phyloP scores from a whole-genome alignment of 306 rosid species.

The Trifolium subterraneum region DNA sequence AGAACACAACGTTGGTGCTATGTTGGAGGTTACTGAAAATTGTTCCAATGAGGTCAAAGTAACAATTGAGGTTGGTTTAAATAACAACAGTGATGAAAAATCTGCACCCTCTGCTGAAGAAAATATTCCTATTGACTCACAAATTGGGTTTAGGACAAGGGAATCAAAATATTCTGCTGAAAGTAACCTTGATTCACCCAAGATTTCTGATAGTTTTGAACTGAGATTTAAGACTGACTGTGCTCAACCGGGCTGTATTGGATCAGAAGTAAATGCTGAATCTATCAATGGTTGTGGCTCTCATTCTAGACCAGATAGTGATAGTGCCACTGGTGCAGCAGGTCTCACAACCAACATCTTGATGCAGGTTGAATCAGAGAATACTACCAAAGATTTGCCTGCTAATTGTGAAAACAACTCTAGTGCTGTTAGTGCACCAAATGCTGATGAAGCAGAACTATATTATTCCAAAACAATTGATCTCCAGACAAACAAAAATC shows the following conservation, averaged over 20 bases:
- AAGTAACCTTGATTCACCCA: constrained; percentile 31
- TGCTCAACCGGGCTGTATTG: constrained; percentile 30
- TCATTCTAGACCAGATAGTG: constrained; percentile 30
- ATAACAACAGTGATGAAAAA: constrained; percentile 39
- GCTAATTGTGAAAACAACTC: constrained; percentile 34
- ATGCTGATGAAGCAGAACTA: constrained; percentile 35
- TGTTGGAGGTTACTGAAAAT: constrained; percentile 40
- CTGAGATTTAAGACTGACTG: constrained; percentile 31
- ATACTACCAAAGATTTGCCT: constrained; percentile 25
- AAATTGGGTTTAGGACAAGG: not conserved
- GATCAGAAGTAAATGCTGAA: constrained; percentile 29
- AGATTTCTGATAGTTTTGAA: constrained; percentile 36
- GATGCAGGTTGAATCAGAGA: constrained; percentile 34
- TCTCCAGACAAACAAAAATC: constrained; percentile 37
- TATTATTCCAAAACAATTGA: constrained; percentile 30
- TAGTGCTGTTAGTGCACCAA: constrained; percentile 31
- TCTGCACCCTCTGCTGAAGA: constrained; percentile 37
- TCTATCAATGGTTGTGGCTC: constrained; percentile 33
- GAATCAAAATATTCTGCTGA: constrained; percentile 45
- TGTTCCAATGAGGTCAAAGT: constrained; percentile 38
- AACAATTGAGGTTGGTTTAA: constrained; percentile 23
- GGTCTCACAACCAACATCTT: constrained; percentile 23
- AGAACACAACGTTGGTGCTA: constrained; percentile 32
- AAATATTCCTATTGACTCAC: constrained; percentile 35
- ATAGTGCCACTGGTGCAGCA: constrained; percentile 39